phyloP scores from a whole-genome alignment of 371 early-diverging fungal genomes.

The Circinella minor region DNA sequence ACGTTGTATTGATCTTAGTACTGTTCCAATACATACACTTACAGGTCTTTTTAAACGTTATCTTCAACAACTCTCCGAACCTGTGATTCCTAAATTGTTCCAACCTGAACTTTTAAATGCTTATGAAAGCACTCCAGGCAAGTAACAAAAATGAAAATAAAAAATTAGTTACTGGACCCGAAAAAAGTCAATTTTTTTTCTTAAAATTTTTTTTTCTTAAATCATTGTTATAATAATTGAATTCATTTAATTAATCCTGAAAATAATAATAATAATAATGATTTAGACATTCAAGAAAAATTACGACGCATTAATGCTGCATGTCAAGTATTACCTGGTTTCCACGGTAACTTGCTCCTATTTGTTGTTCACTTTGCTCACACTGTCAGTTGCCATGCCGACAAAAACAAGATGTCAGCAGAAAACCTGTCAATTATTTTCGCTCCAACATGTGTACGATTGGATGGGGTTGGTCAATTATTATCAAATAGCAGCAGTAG shows the following conservation, averaged over 20 bases:
- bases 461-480: conserved; percentile 27
- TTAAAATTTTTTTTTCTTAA: neutral
- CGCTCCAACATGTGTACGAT: conserved; percentile 37
- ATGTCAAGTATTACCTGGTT: conserved; percentile 20
- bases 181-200: neutral
- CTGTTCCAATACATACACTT: conserved; percentile 26
- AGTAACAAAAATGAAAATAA: neutral
- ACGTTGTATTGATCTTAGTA: conserved; percentile 5
- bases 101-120: conserved; percentile 52
- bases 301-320: neutral
- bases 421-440: conserved; percentile 40
- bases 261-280: no score
- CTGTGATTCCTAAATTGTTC: conserved; percentile 53
- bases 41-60: conserved; percentile 62
- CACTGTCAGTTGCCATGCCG: conserved; percentile 20
- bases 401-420: conserved; percentile 37
- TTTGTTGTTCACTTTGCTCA: conserved; percentile 25
- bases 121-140: conserved; percentile 23
- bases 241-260: neutral
- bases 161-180: no score
- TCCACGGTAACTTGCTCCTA: conserved; percentile 32
- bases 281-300: conserved; percentile 4
- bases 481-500: neutral
- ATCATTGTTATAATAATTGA: neutral
- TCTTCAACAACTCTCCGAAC: conserved; percentile 58